A percentile compares a stretch with the other conserved stretches of the same genome.
phyloP scores from a whole-genome alignment of 768 basidiomycete species.

The Naematelia encephala region DNA sequence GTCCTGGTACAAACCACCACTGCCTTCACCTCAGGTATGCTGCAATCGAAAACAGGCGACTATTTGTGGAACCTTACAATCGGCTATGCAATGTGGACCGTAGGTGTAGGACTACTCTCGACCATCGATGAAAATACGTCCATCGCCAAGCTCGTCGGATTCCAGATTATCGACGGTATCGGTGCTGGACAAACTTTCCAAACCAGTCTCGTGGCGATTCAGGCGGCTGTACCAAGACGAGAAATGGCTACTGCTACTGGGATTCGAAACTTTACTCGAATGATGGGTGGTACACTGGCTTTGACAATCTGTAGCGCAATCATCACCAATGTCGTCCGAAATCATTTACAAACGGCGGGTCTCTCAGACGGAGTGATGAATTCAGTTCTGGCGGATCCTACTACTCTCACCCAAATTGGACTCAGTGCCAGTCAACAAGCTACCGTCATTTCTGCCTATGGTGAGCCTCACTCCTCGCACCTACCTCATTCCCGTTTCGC shows the following conservation, averaged over 20 bases:
- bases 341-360: background rate
- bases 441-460: slow-evolving; percentile 34
- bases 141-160: slow-evolving; percentile 59
- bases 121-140: slow-evolving; percentile 58
- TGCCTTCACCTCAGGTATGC: slow-evolving; percentile 57
- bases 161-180: slow-evolving; percentile 60
- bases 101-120: slow-evolving; percentile 69
- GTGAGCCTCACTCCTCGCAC: slow-evolving; percentile 21
- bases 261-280: slow-evolving; percentile 58
- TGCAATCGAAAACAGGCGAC: slow-evolving; percentile 63
- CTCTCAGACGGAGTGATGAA: slow-evolving; percentile 13
- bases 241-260: slow-evolving; percentile 76
- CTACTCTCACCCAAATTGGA: slow-evolving; percentile 17
- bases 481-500: slow-evolving; percentile 19
- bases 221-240: slow-evolving; percentile 65
- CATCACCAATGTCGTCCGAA: slow-evolving; percentile 36
- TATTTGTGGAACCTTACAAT: slow-evolving; percentile 63
- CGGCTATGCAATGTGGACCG: slow-evolving; percentile 67
- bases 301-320: slow-evolving; percentile 54
- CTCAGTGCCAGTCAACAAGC: slow-evolving; percentile 16
- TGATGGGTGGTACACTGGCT: slow-evolving; percentile 67
- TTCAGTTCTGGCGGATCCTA: slow-evolving; percentile 40
- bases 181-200: slow-evolving; percentile 60
- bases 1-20: slow-evolving; percentile 64
- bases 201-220: slow-evolving; percentile 56